Evolutionary conservation across 1,284 basidiomycete genomes (phyloP), one percentile per base, ranked within the genome.

Genomic region (Cutaneotrichosporon dermatis): DNA sequence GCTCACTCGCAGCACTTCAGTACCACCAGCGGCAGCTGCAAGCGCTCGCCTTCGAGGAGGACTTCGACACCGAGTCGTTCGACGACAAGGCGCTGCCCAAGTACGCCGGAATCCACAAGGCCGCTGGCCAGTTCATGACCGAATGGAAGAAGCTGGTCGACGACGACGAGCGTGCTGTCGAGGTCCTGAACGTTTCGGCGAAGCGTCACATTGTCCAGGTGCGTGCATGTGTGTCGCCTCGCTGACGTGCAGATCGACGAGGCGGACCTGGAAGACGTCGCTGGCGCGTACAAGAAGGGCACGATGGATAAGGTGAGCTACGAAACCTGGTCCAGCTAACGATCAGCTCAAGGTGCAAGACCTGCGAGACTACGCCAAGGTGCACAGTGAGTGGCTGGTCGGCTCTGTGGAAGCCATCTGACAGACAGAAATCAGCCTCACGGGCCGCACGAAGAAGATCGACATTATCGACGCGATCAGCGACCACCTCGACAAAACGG

Each of bases 11-110:
- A 72, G 80, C 79, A 0, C 82, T 97, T 57, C 87, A 87, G 9
- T 90, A 86, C 69, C 92, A 96, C 74, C 92, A 95, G 73, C 87
- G 85, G 8, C 90, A 93, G 70, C 83, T 97, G 3, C 88, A 96
- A 79, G 91, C 92, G 13, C 87, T 86, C 54, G 94, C 94, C 0
- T 95, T 97, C 76, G 87, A 89, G 54, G 90, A 94, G 73, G 85
- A 92, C 65, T 91, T 85, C 67, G 87, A 93, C 70, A 81, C 84
- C 1, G 84, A 85, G 54, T 76, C 82, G 4, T 88, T 92, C 64
- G 84, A 86, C 12, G 93, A 98, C 74, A 78, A 86, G 62, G 92
- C 92, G 0, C 72, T 84, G 59, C 93, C 94, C 1, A 88, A 89
- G 67, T 82, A 86, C 53, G 84, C 85, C 46, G 83, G 84, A 69